Conservation (phyloP, 257 asterid species). For the Solanum megistacrolobum region DNA sequence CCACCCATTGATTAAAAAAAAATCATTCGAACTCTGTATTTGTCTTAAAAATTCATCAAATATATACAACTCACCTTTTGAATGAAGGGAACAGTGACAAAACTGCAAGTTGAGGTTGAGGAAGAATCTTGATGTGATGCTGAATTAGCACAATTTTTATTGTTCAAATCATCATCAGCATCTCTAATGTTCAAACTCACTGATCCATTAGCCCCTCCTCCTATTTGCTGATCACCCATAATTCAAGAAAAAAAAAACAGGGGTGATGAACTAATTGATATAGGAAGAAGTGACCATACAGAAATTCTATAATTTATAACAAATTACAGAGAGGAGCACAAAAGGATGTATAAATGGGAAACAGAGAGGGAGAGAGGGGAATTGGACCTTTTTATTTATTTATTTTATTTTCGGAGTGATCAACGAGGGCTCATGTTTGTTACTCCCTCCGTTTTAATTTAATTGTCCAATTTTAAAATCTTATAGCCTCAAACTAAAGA, state of each 20-base stretch:
- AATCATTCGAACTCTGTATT: not conserved
- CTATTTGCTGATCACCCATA: slow-evolving; percentile 5
- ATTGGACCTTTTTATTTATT: not conserved
- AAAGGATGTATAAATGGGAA: not conserved
- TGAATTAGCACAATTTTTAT: not conserved
- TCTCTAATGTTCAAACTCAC: slow-evolving; percentile 1
- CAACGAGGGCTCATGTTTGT: not conserved
- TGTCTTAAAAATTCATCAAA: not conserved
- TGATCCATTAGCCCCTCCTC: not conserved
- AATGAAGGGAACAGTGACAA: slow-evolving; percentile 4
- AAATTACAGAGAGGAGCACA: not conserved
- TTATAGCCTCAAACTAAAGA: no score
- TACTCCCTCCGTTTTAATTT: no score
- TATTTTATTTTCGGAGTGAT: slow-evolving; percentile 11
- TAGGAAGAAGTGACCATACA: not conserved
- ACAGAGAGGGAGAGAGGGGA: not conserved
- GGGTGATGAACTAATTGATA: not conserved
- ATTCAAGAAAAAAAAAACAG: not conserved
- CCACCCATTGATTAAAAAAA: no score
- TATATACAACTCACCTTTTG: slow-evolving; percentile 2
- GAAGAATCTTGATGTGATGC: not conserved
- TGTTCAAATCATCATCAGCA: not conserved
- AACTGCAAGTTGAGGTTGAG: not conserved
- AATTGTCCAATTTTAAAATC: fast-evolving
- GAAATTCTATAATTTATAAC: not conserved